These are phyloP conservation scores for bread wheat (Triticum aestivum) DNA, from an alignment of 176 grass and related monocot genomes.

Conservation along the genomic window DNA sequence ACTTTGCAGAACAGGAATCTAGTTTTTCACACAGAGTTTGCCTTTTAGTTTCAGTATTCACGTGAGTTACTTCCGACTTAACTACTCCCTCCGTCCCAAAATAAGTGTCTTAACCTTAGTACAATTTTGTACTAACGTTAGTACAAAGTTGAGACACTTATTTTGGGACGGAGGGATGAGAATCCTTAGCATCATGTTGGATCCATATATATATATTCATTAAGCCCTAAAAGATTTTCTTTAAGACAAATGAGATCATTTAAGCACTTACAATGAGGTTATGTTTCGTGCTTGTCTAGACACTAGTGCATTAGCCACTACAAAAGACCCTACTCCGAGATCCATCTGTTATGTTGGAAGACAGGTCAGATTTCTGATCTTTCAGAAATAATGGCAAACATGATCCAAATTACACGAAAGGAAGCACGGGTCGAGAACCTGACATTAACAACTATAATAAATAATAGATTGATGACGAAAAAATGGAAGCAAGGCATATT, in stretches of 20 bases:
- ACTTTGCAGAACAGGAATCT: not conserved
- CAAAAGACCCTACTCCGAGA: conserved; percentile 96
- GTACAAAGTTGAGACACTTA: too few relatives aligned
- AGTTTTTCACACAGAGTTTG: not conserved
- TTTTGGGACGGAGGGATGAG: too few relatives aligned
- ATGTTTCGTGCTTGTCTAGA: conserved; percentile 77
- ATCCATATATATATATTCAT: not conserved
- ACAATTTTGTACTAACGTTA: too few relatives aligned
- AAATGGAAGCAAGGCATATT: not conserved
- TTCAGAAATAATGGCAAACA: conserved; percentile 20
- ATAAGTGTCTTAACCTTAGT: too few relatives aligned
- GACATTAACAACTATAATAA: not conserved
- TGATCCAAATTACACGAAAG: not conserved
- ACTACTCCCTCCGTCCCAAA: too few relatives aligned
- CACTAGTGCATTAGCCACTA: conserved; percentile 85
- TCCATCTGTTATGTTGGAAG: conserved; percentile 73
- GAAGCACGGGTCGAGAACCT: not conserved
- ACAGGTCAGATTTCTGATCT: conserved; percentile 21
- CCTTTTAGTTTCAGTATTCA: conserved; percentile 8
- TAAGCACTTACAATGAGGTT: conserved; percentile 53
- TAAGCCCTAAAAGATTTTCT: conserved; percentile 9
- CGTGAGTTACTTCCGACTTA: not conserved
- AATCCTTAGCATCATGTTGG: not conserved
- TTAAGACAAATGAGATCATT: not conserved
- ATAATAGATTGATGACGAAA: not conserved